Evolutionary conservation across 768 basidiomycete species (phyloP), one percentile per base, ranked within the genome.

Genomic region (Macrolepiota dolichaula): DNA sequence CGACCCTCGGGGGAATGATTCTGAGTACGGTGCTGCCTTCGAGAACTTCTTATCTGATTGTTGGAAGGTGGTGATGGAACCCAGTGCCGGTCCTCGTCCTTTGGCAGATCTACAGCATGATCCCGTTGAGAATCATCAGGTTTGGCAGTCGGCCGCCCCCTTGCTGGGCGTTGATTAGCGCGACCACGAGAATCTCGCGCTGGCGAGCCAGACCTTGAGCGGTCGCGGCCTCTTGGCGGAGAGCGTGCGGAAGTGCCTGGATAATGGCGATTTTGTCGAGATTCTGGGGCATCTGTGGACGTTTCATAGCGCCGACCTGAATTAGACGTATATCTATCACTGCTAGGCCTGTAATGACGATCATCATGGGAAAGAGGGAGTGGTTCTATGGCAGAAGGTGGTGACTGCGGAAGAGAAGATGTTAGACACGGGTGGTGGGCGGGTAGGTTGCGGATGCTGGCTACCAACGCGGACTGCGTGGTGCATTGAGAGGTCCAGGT

Each of bases 341-440:
- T 76, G 22, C 69, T 76, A 36, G 87, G 86, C 51, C 86, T 82
- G 70, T 89, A 89, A 69, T 88, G 85, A 29, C 88, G 81, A 69
- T 88, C 88, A 59, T 81, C 75, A 58, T 81, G 85, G 17, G 84
- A 79, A 58, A 87, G 76, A 37, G 51, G 61, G 67, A 62, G 53
- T n/a, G 56, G 17, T 40, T 54, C 46, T 22, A 46, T 0, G 51
- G 70, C 61, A 55, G 64, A 56, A 65, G 51, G 65, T 60, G 65
- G 61, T 25, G 64, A 65, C 71, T 72, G 73, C 63, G 68, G 64
- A 65, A 65, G 67, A 67, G 68, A 63, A 57, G 65, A 37, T 55
- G 69, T 76, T 66, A 74, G 77, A 72, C 66, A 63, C 65, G 63
- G 68, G 57, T 55, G 72, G 63, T 62, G 51, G 57, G 37, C 35